Evolutionary conservation across 1,284 basidiomycete genomes (phyloP), one percentile per base, ranked within the genome.

Genomic region (Ganoderma lucidum): DNA sequence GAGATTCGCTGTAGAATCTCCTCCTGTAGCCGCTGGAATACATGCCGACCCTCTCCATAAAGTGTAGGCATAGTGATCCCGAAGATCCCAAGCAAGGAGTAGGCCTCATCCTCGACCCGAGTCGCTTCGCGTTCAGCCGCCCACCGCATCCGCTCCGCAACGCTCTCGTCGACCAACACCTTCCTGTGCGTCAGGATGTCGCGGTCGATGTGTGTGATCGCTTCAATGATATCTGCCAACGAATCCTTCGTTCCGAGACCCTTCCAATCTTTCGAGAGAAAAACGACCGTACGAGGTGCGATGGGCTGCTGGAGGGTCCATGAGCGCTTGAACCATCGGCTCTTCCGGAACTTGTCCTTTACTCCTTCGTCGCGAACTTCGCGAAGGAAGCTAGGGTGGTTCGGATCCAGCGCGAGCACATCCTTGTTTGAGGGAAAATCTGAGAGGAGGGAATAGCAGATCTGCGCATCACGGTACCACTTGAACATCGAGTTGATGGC

Each of bases 291-390:
- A 2, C 10, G 51, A 1, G 63, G 53, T 5, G 63, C 55, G 53
- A 64, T 39, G 63, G 58, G 63, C 37, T 64, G 53, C 30, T 64
- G 63, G 39, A 64, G 55, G 9, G 63, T 64, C 63, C 63, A 64
- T 14, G 53, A 39, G 4, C 55, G 51, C 12, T 14, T 23, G 28
- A 42, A 39, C 63, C 63, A 64, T n/a, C 12, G 39, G 37, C 53
- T 58, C 35, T 35, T 35, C 35, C 35, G 35, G 1, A 35, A 35
- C 35, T 35, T 35, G 35, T 23, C 23, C 23, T 23, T 23, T 23
- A 23, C 23, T 23, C 23, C 23, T 23, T 23, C 23, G 0, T 23
- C 23, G 23, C 23, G 23, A 1, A 23, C 23, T 23, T 23, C 23
- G 23, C 23, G 23, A 23, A 23, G 23, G 23, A 23, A 23, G 23